Evolutionary conservation across 2,329 filamentous ascomycete species (phyloP), one percentile per base, ranked within the genome.

Genomic region (Aspergillus terreus): DNA sequence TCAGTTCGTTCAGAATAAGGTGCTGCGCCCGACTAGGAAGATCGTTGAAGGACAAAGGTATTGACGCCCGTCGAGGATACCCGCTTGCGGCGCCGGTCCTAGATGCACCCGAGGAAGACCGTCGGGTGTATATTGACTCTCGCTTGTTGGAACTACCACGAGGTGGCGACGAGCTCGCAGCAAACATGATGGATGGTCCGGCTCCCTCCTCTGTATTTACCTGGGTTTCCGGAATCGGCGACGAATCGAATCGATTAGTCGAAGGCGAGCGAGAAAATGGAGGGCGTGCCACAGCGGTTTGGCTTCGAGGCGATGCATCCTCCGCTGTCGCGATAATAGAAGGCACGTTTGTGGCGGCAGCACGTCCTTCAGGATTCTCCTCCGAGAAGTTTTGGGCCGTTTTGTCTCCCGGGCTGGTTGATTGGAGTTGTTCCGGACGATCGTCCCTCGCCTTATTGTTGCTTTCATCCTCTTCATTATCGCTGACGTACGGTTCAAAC

Each of bases 1-100:
- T 91, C 58, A 95, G 74, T 68, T 95, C 90, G 66, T 95, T 95
- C 14, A 95, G 72, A 25, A 95, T 92, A 33, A 95, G 73, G 68
- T 95, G 89, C 67, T 95, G 90, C 2, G 90, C 90, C 14, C 89
- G 83, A 61, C 87, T 89, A 0, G 90, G 90, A 4, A 95, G 75
- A 63, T 95, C 89, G 61, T 95, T 95, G 76, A 95, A 95, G 2
- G 85, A 90, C 2, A 95, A 75, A 0, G 89, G 81, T 3, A 90
- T 71, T 2, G 82, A 78, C 47, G 85, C 83, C 19, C 82, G 81
- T 3, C 82, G 80, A 0, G 79, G 78, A 57, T 74, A 82, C 7
- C 78, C 78, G 2, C 71, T 69, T 23, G 75, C 72, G 15, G 51
- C 58, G 62, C 30, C 65, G 64, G 12, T 62, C 60, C 4, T 61